Evolutionary conservation across 1,284 basidiomycete genomes (phyloP).

Genomic region (Bjerkandera adusta): DNA sequence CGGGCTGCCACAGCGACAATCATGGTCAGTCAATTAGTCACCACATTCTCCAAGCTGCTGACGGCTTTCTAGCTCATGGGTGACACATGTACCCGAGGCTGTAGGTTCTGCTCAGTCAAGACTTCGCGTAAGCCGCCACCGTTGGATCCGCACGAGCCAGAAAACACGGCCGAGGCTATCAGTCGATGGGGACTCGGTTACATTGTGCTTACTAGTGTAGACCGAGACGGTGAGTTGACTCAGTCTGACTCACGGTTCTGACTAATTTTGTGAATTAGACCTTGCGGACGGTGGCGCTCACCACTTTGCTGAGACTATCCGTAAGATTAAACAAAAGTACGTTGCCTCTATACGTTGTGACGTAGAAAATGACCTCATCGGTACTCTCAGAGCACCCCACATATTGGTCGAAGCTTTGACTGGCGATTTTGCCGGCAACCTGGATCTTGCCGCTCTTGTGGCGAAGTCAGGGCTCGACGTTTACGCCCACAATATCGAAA

Average conservation of each 20-base stretch:
- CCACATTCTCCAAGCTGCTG: slow-evolving; percentile 9
- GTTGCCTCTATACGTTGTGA: slow-evolving; percentile 20
- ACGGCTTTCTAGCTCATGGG: slow-evolving; percentile 81
- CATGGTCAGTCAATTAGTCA: slow-evolving; percentile 69
- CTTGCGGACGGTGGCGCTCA: slow-evolving; percentile 88
- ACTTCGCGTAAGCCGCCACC: slow-evolving; percentile 88
- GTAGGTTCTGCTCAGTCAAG: slow-evolving; percentile 97
- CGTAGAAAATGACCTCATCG: neutral
- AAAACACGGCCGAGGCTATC: slow-evolving; percentile 98
- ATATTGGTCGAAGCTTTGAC: slow-evolving; percentile 98
- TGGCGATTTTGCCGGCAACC: slow-evolving; percentile 87
- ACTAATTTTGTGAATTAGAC: slow-evolving; percentile 50
- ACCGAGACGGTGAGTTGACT: slow-evolving; percentile 80
- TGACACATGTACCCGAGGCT: slow-evolving; percentile 98
- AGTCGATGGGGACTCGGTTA: slow-evolving; percentile 98
- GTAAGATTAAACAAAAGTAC: slow-evolving; percentile 93
- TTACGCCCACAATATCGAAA: slow-evolving; percentile 98
- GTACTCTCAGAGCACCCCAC: slow-evolving; percentile 71
- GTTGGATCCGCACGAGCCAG: slow-evolving; percentile 95
- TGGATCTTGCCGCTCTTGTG: slow-evolving; percentile 77
- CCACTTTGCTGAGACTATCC: slow-evolving; percentile 95
- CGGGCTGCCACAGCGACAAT: slow-evolving; percentile 96
- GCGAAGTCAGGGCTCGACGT: slow-evolving; percentile 95
- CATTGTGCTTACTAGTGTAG: slow-evolving; percentile 96
- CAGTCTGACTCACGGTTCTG: slow-evolving; percentile 8